phyloP scores from a whole-genome alignment of 495 filamentous ascomycete species.

The Podospora tetraspora region DNA sequence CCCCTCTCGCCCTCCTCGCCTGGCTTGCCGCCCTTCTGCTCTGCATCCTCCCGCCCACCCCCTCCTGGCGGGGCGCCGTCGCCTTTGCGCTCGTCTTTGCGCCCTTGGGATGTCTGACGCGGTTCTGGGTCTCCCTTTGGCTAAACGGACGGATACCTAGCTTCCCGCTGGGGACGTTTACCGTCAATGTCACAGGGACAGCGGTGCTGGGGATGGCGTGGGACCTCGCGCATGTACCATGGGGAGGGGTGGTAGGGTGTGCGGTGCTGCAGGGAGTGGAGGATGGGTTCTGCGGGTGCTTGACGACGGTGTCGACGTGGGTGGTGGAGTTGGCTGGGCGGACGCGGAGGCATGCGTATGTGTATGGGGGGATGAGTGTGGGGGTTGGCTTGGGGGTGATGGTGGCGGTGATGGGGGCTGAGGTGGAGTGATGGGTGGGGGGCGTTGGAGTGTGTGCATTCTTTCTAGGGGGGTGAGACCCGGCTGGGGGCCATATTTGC shows the following conservation, averaged over 20 bases:
- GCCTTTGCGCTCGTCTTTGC: conserved; percentile 81
- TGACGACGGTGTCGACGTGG: conserved; percentile 94
- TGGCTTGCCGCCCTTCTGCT: conserved; percentile 80
- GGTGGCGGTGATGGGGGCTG: conserved; percentile 75
- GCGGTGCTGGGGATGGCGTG: conserved; percentile 58
- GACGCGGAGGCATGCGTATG: conserved; percentile 61
- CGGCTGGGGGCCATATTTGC: too few relatives aligned
- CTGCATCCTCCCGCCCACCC: conserved; percentile 67
- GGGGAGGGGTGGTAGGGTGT: conserved; percentile 56
- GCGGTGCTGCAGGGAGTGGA: conserved; percentile 77
- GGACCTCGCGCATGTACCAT: conserved; percentile 61
- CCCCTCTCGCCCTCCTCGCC: conserved; percentile 59
- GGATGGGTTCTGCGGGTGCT: conserved; percentile 87
- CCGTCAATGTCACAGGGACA: conserved; percentile 76
- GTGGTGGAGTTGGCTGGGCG: conserved; percentile 71
- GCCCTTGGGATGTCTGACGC: conserved; percentile 68
- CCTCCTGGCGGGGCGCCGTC: conserved; percentile 67
- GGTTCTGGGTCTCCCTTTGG: conserved; percentile 64
- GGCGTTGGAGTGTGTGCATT: conserved; percentile 40
- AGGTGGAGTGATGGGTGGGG: conserved; percentile 66
- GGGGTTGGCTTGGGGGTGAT: conserved; percentile 56
- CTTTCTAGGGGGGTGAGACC: conserved; percentile 1
- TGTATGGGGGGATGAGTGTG: conserved; percentile 69
- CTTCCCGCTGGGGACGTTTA: conserved; percentile 89
- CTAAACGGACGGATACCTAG: conserved; percentile 60